phyloP scores from a whole-genome alignment of 331 rosid species.

The Rhamnella rubrinervis region DNA sequence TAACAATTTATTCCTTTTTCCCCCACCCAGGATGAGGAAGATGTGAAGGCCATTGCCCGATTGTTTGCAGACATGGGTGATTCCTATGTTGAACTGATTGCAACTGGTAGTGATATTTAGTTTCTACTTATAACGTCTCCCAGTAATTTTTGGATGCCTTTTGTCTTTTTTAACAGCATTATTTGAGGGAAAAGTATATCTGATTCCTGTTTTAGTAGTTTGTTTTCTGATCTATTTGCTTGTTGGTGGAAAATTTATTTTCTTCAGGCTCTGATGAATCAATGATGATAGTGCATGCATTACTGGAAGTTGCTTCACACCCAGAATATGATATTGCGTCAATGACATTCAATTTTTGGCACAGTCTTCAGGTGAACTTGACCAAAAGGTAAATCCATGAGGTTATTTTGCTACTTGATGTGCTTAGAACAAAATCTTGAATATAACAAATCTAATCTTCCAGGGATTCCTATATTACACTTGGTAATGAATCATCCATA shows the following conservation, averaged over 20 bases:
- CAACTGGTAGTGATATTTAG: conserved; percentile 57
- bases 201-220: conserved; percentile 21
- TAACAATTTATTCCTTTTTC: conserved; percentile 13
- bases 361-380: conserved; percentile 87
- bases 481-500: conserved; percentile 62
- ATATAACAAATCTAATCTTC: conserved; percentile 27
- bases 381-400: conserved; percentile 64
- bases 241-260: conserved; percentile 26
- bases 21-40: conserved; percentile 96
- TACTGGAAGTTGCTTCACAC: conserved; percentile 97
- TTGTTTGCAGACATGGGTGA: conserved; percentile 99
- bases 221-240: conserved; percentile 17
- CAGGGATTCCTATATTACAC: conserved; percentile 77
- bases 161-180: conserved; percentile 13
- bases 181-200: conserved; percentile 19
- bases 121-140: conserved; percentile 9
- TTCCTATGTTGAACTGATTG: conserved; percentile 89
- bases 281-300: conserved; percentile 82
- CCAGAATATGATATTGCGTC: conserved; percentile 95
- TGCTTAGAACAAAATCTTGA: conserved; percentile 29
- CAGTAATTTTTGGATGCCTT: conserved; percentile 29
- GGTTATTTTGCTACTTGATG: conserved; percentile 11
- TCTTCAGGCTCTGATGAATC: conserved; percentile 87
- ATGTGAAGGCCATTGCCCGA: conserved; percentile 97
- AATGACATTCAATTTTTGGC: conserved; percentile 99